Conservation (phyloP, 2,329 filamentous ascomycete species). For the Ceratocystis papillata region DNA sequence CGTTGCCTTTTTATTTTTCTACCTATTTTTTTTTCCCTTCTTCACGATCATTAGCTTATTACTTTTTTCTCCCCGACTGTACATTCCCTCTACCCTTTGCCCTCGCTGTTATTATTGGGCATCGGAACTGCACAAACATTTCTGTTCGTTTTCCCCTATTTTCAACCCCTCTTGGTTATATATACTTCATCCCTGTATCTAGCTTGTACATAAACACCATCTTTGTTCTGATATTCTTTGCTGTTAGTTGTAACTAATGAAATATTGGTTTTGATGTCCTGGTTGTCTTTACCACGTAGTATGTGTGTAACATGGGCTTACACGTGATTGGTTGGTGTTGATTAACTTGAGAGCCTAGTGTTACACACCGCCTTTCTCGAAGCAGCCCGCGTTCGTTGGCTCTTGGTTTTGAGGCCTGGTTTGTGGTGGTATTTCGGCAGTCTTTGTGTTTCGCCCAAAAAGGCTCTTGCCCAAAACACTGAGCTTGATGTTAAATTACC, state of each 20-base stretch:
- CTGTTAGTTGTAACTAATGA: slow-evolving; percentile 7
- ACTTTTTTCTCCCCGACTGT: not conserved
- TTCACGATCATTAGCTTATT: not conserved
- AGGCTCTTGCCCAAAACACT: too few species aligned
- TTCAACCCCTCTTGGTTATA: not conserved
- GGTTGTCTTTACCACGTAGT: not conserved
- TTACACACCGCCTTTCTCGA: not conserved
- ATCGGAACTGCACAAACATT: slow-evolving; percentile 1
- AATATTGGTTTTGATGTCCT: slow-evolving; percentile 1
- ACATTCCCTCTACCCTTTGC: slow-evolving; percentile 1
- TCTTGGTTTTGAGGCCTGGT: too few species aligned
- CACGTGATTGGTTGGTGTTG: not conserved
- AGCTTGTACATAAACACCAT: slow-evolving; percentile 7
- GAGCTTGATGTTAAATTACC: too few species aligned
- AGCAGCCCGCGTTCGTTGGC: not conserved
- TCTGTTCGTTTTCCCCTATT: slow-evolving; percentile 1
- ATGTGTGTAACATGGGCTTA: not conserved
- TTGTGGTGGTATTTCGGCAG: too few species aligned
- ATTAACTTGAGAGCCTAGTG: not conserved
- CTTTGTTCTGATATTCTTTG: not conserved
- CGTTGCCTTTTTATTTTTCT: not conserved
- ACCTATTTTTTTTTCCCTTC: not conserved
- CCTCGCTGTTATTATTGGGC: not conserved
- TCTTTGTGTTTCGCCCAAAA: too few species aligned
- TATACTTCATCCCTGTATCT: slow-evolving; percentile 6